A percentile compares a stretch with the other conserved stretches of the same genome.
Evolutionary conservation across 768 basidiomycete species (phyloP).

Genomic region (Phlegmacium glaucopus): DNA sequence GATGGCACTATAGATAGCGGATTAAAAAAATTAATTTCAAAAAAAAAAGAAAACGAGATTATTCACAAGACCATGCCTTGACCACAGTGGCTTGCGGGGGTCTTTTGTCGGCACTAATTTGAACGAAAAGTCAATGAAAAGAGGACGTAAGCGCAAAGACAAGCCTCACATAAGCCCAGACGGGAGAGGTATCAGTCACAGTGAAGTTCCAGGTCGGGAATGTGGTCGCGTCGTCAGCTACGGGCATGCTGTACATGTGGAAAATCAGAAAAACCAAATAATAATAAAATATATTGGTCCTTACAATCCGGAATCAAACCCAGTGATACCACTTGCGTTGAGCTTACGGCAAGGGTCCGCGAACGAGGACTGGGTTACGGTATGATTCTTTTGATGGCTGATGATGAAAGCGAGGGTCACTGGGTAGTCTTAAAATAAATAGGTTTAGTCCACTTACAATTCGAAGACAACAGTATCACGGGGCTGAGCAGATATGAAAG

Average conservation of each 20-base stretch:
- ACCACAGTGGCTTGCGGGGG: slow-evolving; percentile 42
- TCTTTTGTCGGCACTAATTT: slow-evolving; percentile 37
- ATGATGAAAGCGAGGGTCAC: not conserved
- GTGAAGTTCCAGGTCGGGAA: slow-evolving; percentile 57
- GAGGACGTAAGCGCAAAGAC: not conserved
- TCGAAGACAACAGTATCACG: slow-evolving; percentile 57
- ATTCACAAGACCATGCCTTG: slow-evolving; percentile 54
- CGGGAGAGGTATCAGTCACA: slow-evolving; percentile 53
- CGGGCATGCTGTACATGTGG: slow-evolving; percentile 29
- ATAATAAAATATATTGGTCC: slow-evolving; percentile 11
- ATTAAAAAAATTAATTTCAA: not conserved
- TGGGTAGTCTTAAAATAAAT: not conserved
- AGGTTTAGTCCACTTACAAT: slow-evolving; percentile 38
- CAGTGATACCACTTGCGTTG: slow-evolving; percentile 35
- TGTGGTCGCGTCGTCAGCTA: slow-evolving; percentile 36
- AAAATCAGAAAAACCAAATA: not conserved
- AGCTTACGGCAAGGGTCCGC: slow-evolving; percentile 52
- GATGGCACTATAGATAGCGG: slow-evolving; percentile 36
- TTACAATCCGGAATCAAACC: slow-evolving; percentile 60
- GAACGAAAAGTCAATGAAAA: slow-evolving; percentile 1
- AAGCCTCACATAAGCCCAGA: slow-evolving; percentile 52
- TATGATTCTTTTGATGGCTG: slow-evolving; percentile 67
- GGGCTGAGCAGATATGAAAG: slow-evolving; percentile 44
- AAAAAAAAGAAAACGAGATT: not conserved
- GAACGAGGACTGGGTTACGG: slow-evolving; percentile 61